Percentiles rank a stretch among this genome's conserved stretches.
Evolutionary conservation across 2,329 filamentous ascomycete species (phyloP).

Genomic region (Pseudogymnoascus sp.): DNA sequence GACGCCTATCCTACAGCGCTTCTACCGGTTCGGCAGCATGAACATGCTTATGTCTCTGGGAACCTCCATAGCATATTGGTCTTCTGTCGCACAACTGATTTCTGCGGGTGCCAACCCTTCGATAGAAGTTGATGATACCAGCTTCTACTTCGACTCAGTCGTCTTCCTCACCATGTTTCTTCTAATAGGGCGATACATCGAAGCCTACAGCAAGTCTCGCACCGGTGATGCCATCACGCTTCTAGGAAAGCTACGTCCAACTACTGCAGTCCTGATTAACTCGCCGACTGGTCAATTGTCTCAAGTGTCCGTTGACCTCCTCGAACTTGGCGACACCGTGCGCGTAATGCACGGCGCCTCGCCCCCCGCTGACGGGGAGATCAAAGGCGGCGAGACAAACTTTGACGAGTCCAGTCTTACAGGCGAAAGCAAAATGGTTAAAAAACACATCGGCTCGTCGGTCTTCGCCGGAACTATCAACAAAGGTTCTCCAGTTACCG

Average conservation of each 20-base stretch:
- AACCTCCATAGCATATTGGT: constrained; percentile 74
- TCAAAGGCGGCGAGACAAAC: constrained; percentile 50
- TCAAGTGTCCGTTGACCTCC: constrained; percentile 29
- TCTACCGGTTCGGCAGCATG: constrained; percentile 91
- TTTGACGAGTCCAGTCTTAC: constrained; percentile 90
- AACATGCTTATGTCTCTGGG: constrained; percentile 81
- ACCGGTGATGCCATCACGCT: constrained; percentile 74
- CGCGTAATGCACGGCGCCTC: constrained; percentile 70
- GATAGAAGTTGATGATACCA: constrained; percentile 40
- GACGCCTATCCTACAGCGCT: constrained; percentile 60
- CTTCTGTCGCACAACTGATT: constrained; percentile 67
- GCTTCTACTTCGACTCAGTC: constrained; percentile 72
- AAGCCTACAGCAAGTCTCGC: constrained; percentile 81
- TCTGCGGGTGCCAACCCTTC: constrained; percentile 32
- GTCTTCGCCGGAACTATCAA: constrained; percentile 58
- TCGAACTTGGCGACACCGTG: constrained; percentile 66
- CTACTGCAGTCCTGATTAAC: constrained; percentile 57
- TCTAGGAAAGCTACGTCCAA: constrained; percentile 65
- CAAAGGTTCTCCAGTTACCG: constrained; percentile 48
- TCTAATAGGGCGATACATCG: constrained; percentile 58
- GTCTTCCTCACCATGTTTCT: constrained; percentile 84
- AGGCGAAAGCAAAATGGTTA: constrained; percentile 60
- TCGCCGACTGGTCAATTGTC: background rate
- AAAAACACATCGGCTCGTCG: constrained; percentile 51
- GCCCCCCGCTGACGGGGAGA: constrained; percentile 68